A percentile compares a stretch with the other conserved stretches of the same genome.
These are phyloP conservation scores for Zygnema circumcarinatum DNA, from an alignment of 139 green algal species.

Conservation along the genomic window DNA sequence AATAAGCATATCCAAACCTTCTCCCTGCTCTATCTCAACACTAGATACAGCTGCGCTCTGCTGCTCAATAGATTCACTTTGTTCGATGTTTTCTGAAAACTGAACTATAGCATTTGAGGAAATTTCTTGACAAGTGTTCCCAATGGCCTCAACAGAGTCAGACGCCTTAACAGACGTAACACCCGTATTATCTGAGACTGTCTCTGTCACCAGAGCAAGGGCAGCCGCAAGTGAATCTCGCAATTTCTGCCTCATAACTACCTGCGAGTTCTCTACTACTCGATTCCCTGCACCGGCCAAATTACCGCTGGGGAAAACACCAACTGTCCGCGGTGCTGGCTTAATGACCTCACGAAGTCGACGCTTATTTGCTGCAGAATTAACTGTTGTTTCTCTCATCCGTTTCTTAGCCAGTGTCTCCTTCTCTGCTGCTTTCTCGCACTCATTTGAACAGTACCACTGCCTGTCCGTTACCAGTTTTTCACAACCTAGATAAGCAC, in stretches of 20 bases:
- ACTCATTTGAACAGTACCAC: slow-evolving; percentile 27
- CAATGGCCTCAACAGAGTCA: not conserved
- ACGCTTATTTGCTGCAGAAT: not conserved
- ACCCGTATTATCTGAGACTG: not conserved
- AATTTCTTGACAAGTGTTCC: not conserved
- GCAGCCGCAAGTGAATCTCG: slow-evolving; percentile 3
- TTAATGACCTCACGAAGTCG: not conserved
- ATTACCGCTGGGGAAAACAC: not conserved
- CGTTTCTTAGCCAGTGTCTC: slow-evolving; percentile 14
- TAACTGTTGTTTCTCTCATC: not conserved
- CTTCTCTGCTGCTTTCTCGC: not conserved
- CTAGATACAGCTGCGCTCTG: no score
- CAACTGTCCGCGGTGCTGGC: not conserved
- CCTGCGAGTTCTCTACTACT: not conserved
- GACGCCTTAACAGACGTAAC: not conserved
- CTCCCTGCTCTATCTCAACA: no score
- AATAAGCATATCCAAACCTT: not conserved
- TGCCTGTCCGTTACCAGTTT: not conserved
- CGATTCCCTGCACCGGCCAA: not conserved
- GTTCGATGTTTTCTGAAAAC: not conserved
- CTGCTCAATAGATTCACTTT: not conserved
- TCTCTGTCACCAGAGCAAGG: not conserved
- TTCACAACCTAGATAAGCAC: not conserved
- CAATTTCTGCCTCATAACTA: slow-evolving; percentile 2
- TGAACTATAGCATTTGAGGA: not conserved